Evolutionary conservation across 192 early-diverging fungal species (phyloP), one percentile per base, ranked within the genome.

Genomic region (Coemansia sp.): DNA sequence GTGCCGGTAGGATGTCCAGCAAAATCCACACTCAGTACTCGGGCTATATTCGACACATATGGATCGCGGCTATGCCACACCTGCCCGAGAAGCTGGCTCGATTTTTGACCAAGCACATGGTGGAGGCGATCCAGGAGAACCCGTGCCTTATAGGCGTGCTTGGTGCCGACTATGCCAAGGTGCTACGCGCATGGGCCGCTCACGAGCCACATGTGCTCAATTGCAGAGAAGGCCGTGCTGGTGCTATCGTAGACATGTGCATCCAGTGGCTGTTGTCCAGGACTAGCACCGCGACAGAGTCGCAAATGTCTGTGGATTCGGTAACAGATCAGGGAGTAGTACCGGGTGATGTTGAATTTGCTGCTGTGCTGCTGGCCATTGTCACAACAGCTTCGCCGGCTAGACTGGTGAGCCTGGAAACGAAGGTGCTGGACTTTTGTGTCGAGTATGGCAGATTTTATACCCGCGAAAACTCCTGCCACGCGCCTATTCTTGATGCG

Each of bases 21-120:
- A 67, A 68, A 37, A 76, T 82, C 57, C 79, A 76, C 59, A 73
- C 67, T 2, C 73, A 82, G 65, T 82, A 82, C 39, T 69, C 74
- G 11, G 53, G 36, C 21, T 68, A 63, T 37, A 28, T 76, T 38
- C 66, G 79, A 14, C 79, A 82, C 58, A 82, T 76, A n/a, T 82
- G 79, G 79, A 56, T 70, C 7, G 67, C 62, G 3, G 74, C 70
- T 2, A 76, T 82, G 66, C 79, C 74, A 26, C 26, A 70, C 63
- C 36, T 82, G 63, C 70, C 79, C n/a, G 60, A 26, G 1, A 70
- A 60, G 21, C 73, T 73, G 35, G 71, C 79, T 14, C 69, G 67
- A 21, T 73, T 70, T 60, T 18, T 76, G 37, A 56, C 53, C 14
- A 73, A 73, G 24, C 71, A 73, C 60, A 82, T 82, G 10, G 66